These are phyloP conservation scores for Aquilaria malaccensis DNA, from an alignment of 345 rosid genomes.

Conservation along the genomic window DNA sequence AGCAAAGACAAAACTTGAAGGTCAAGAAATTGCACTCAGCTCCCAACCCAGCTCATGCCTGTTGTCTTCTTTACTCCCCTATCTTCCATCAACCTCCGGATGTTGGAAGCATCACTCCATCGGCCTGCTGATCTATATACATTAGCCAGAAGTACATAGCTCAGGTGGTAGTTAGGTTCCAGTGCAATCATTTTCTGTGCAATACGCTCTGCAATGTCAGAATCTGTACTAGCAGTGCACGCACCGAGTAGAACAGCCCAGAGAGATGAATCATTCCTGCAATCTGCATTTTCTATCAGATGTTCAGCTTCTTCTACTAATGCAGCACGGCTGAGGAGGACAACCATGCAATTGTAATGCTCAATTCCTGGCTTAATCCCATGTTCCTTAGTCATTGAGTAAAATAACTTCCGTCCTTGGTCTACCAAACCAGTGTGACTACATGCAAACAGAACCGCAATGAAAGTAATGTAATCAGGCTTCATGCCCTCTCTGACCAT, in stretches of 20 bases:
- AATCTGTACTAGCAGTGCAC: slow-evolving; percentile 42
- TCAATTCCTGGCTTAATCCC: slow-evolving; percentile 63
- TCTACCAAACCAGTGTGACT: slow-evolving; percentile 74
- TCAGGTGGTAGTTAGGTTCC: slow-evolving; percentile 61
- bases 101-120: slow-evolving; percentile 68
- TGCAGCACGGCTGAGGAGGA: slow-evolving; percentile 87
- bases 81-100: slow-evolving; percentile 58
- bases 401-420: slow-evolving; percentile 51
- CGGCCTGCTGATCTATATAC: slow-evolving; percentile 64
- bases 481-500: slow-evolving; percentile 46
- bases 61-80: slow-evolving; percentile 55
- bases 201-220: slow-evolving; percentile 61
- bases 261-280: slow-evolving; percentile 54
- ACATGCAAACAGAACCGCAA: slow-evolving; percentile 84
- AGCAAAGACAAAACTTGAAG: no score
- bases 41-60: slow-evolving; percentile 66
- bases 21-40: slow-evolving; percentile 5
- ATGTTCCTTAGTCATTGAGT: slow-evolving; percentile 38
- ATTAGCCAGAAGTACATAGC: slow-evolving; percentile 76
- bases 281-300: slow-evolving; percentile 56
- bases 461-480: slow-evolving; percentile 74
- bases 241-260: slow-evolving; percentile 95
- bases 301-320: slow-evolving; percentile 75
- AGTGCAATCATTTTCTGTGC: slow-evolving; percentile 67
- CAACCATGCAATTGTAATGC: slow-evolving; percentile 89